Evolutionary conservation across 495 filamentous ascomycete genomes (phyloP), one percentile per base, ranked within the genome.

Genomic region (Amniculicola lignicola): DNA sequence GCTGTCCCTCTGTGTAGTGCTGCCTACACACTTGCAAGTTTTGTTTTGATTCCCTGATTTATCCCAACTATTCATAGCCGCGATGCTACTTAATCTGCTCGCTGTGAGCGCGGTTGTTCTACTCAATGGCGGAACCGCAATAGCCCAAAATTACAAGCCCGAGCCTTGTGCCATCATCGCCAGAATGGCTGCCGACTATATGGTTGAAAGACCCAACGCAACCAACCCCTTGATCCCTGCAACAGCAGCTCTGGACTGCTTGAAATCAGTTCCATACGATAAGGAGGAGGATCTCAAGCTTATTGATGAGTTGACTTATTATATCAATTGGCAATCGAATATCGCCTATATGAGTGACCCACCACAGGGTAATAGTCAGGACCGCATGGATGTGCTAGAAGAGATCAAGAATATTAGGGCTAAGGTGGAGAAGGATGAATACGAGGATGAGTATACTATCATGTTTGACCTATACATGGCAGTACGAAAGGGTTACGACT

Each of bases 321-420:
- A 72, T 52, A 39, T 78, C 16, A 64, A 74, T 38, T 78, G 74
- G 72, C 74, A 78, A 62, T 74, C 62, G 39, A 68, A 69, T 57
- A 39, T 59, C 4, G 67, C 64, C 16, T 76, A 68, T 44, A 59
- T 70, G 43, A 73, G 70, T 40, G 54, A 75, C 38, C 74, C 74
- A 5, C 74, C 74, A 0, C 49, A 62, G 22, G 68, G 66, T 40
- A 76, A 78, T 62, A 70, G 62, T 46, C 75, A 73, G 54, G 70
- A 74, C 12, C 66, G 72, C 15, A 66, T 69, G 28, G 74, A 78
- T 49, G 66, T 76, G 12, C 64, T 71, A 49, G 72, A 64, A 7
- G 65, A 63, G n/a, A 63, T 77, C 6, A 67, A 67, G n/a, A 53
- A 61, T 12, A 61, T 78, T 0, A 66, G 59, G 42, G 59, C 55